Conservation (phyloP, 2,329 filamentous ascomycete species). For the Colletotrichum somersetense region DNA sequence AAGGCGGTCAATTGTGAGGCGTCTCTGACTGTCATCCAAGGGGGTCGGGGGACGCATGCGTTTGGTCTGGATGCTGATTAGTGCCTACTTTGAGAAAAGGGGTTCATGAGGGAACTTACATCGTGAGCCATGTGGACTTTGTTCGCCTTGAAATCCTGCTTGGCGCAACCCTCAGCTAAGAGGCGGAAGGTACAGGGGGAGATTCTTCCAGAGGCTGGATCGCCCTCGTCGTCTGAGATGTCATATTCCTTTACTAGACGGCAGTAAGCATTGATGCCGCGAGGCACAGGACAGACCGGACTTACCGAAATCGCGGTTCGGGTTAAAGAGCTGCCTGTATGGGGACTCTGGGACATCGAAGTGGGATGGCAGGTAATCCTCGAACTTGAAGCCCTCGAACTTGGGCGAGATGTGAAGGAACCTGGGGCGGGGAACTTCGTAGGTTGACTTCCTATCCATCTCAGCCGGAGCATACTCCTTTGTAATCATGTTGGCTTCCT, state of each 20-base stretch:
- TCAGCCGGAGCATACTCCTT: conserved; percentile 32
- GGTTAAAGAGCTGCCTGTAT: conserved; percentile 28
- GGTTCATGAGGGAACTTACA: conserved; percentile 30
- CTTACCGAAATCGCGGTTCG: conserved; percentile 30
- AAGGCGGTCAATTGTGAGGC: conserved; percentile 27
- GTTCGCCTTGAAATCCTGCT: conserved; percentile 46
- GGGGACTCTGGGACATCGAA: not conserved
- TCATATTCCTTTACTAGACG: conserved; percentile 43
- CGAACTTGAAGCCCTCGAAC: conserved; percentile 29
- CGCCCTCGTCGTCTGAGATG: conserved; percentile 58
- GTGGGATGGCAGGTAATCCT: conserved; percentile 23
- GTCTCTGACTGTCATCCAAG: conserved; percentile 2
- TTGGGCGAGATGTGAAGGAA: conserved; percentile 37
- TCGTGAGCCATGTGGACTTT: conserved; percentile 43
- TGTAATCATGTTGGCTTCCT: conserved; percentile 20
- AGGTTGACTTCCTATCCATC: conserved; percentile 24
- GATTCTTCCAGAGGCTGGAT: conserved; percentile 52
- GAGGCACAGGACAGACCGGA: not conserved
- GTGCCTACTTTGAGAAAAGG: not conserved
- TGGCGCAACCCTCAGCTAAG: conserved; percentile 52
- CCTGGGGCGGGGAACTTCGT: conserved; percentile 41
- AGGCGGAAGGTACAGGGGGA: conserved; percentile 57
- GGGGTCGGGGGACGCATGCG: conserved; percentile 39
- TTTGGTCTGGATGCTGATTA: conserved; percentile 20
- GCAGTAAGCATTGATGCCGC: not conserved